A percentile compares a stretch with the other conserved stretches of the same genome.
Conservation (phyloP, 2,329 filamentous ascomycete genomes). For the Penicillium sp. region DNA sequence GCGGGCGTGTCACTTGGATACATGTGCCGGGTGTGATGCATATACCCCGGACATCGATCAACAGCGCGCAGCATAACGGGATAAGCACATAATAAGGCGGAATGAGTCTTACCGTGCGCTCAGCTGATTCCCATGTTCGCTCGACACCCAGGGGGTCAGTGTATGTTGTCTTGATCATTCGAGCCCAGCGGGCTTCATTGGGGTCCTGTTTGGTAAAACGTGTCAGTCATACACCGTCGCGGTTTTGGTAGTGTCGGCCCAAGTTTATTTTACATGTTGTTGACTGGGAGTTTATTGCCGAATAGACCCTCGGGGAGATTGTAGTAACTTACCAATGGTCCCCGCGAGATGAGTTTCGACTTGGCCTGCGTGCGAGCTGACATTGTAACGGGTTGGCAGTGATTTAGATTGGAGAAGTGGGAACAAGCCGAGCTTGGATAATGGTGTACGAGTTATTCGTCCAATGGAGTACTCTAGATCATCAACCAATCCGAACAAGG, state of each 20-base stretch:
- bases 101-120: constrained; percentile 39
- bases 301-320: background rate
- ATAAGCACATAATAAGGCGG: constrained; percentile 1
- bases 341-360: constrained; percentile 34
- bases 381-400: constrained; percentile 16
- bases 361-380: constrained; percentile 24
- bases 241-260: background rate
- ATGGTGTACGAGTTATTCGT: background rate
- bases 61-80: background rate
- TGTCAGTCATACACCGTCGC: background rate
- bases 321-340: constrained; percentile 34
- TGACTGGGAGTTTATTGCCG: background rate
- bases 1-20: background rate
- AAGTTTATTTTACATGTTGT: background rate
- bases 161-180: constrained; percentile 46
- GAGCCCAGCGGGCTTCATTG: constrained; percentile 44
- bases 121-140: constrained; percentile 48
- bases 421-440: background rate
- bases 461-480: background rate
- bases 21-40: background rate
- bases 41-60: background rate
- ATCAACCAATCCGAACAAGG: background rate
- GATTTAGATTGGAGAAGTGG: background rate
- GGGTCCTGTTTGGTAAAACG: constrained; percentile 30
- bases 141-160: constrained; percentile 44